Conservation (phyloP, 163 green algal genomes). For the Scenedesmus sp. region DNA sequence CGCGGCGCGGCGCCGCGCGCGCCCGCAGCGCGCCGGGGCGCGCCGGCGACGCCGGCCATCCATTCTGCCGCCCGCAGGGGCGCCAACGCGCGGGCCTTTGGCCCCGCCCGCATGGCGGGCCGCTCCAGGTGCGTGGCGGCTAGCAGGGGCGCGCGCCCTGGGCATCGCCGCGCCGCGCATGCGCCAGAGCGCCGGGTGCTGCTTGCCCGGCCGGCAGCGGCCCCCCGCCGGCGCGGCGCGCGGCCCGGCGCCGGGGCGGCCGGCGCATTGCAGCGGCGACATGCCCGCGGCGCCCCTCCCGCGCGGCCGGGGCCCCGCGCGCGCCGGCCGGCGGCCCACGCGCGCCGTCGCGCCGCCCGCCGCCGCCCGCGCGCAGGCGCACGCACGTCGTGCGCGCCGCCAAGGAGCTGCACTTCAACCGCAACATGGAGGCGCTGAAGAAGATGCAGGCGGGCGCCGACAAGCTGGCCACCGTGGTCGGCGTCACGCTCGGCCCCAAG, state of each 20-base stretch:
- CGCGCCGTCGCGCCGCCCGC: not conserved
- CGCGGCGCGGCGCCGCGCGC: no score
- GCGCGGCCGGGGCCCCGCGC: not conserved
- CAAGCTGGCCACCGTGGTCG: slow-evolving; percentile 98
- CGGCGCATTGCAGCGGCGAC: not conserved
- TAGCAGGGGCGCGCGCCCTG: no score
- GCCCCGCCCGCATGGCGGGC: slow-evolving; percentile 31
- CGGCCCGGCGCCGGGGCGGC: not conserved
- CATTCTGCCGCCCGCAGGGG: not conserved
- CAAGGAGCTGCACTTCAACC: slow-evolving; percentile 99
- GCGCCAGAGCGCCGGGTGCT: not conserved
- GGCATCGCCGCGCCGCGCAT: no score
- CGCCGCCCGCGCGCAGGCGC: slow-evolving; percentile 22
- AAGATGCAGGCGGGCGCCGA: slow-evolving; percentile 97
- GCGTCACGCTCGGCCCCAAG: slow-evolving; percentile 99
- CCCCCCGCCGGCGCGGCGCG: no score
- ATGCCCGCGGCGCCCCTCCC: not conserved
- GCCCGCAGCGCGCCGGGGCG: no score
- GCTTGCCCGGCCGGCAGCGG: not conserved
- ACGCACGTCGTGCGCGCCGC: slow-evolving; percentile 71
- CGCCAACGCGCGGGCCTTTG: slow-evolving; percentile 15
- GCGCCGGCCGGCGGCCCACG: not conserved
- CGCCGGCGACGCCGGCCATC: no score
- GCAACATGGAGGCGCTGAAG: slow-evolving; percentile 96
- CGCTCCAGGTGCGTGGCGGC: slow-evolving; percentile 22